Base-by-base conservation (phyloP, 164 flowering plant species). In the Magnolia officinalis region DNA sequence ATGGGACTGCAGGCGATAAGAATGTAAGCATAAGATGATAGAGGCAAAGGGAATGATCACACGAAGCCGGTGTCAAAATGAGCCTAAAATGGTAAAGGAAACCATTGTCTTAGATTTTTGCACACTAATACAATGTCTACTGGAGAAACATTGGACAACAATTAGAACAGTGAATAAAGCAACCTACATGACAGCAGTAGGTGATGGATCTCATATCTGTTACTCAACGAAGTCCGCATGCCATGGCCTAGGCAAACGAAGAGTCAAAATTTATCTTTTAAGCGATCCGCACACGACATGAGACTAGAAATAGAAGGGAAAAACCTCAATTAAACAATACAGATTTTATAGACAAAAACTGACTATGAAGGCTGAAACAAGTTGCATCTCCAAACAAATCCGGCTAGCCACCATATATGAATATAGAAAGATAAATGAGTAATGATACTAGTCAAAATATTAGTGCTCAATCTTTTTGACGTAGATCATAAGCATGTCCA, bases 1-100 rank as follows among this genome's bases (percentile, higher is more conserved):
- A 96, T 72, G 73, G 61, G 78, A 71, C 99, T 96, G 91, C 84
- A 85, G 37, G 29, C 72, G 50, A 82, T 63, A 8, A 81, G 23
- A 61, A 79, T 67, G 61, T n/a, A 68, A 78, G 72, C 63, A 37
- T 72, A 52, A 52, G 74, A 72, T 67, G 18, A 23, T 50, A 24
- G 18, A 72, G 9, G 45, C 63, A 72, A 50, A 21, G 74, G 37
- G 37, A 52, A 72, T 55, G 61, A n/a, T 23, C 29, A 9, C 37
- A 70, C 55, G 20, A 67, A 29, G 18, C 24, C 70, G 26, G 70
- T 16, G 61, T 55, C 61, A 55, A 55, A 55, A 55, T 55, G 10
- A 55, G 61, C 61, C 61, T 55, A 55, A 55, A 55, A 13, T 24
- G 50, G 18, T 13, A 67, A 67, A 64, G 67, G 67, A 21, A 64